Evolutionary conservation across 1,284 basidiomycete species (phyloP).

Genomic region (Sanghuangporus baumii): DNA sequence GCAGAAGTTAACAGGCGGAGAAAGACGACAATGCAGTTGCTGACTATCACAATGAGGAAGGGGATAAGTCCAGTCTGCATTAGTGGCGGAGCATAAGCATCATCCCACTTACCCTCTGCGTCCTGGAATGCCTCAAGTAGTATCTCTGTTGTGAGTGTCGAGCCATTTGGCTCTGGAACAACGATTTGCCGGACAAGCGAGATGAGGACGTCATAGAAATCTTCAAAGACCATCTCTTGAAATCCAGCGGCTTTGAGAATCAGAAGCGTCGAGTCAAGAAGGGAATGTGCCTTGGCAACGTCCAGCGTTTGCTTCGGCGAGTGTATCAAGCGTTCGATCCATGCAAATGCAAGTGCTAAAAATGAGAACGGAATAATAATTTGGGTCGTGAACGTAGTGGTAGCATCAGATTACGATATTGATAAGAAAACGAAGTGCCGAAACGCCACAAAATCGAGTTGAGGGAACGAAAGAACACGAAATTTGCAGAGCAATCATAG

Average conservation of each 20-base stretch:
- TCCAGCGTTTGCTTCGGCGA: conserved; percentile 38
- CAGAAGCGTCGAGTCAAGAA: conserved; percentile 46
- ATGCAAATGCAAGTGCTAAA: conserved; percentile 51
- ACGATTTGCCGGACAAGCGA: conserved; percentile 38
- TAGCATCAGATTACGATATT: background rate
- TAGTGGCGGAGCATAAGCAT: no score
- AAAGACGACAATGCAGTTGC: conserved; percentile 68
- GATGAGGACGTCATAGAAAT: conserved; percentile 49
- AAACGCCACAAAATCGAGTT: background rate
- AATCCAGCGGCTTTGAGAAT: conserved; percentile 61
- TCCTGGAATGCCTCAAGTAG: conserved; percentile 53
- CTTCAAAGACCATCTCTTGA: conserved; percentile 56
- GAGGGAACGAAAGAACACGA: background rate
- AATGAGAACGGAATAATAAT: background rate
- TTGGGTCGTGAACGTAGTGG: conserved; percentile 20
- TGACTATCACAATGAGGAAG: conserved; percentile 34
- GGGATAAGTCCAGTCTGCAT: background rate
- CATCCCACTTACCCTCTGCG: conserved; percentile 38
- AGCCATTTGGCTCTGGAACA: conserved; percentile 31
- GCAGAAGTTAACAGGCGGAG: conserved; percentile 80
- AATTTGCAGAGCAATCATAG: background rate
- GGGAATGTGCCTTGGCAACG: conserved; percentile 46
- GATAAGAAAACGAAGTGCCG: background rate
- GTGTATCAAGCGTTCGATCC: conserved; percentile 44
- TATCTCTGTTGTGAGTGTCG: conserved; percentile 32